Base-by-base conservation (phyloP, 805 yeast species). In the Saccharomycopsis vini region DNA sequence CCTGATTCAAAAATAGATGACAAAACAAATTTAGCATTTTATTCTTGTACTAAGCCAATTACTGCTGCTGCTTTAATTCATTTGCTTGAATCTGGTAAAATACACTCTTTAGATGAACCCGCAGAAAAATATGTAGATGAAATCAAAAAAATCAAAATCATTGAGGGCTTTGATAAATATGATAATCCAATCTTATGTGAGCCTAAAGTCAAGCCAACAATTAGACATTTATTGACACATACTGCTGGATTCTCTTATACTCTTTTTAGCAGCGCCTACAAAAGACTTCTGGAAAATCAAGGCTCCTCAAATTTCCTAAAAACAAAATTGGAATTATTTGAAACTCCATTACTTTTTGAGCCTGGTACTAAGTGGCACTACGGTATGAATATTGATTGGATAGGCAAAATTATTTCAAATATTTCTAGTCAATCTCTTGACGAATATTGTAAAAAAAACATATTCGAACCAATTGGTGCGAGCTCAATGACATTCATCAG, bases 331-430 rank as follows among this genome's bases (percentile, higher is more conserved):
- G 46, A 51, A 6, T 50, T 50, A 6, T 42, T 62, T 28, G 40
- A 50, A 3, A 46, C 47, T n/a, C 61, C 62, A 2, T 52, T 62
- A 19, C 32, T 49, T 9, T 55, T 53, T 39, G 62, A 63, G 35
- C 68, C 68, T 3, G 68, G 67, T 5, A 46, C 57, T 5, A 43
- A 48, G 15, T 64, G 66, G 66, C 49, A 51, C 19, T 64, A 64
- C 45, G 65, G 68, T 15, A 42, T 48, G 28, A 51, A 50, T 39
- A 55, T 62, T 16, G 68, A 64, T 45, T 58, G 62, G 62, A 54
- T 57, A 7, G 67, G 68, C 3, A 41, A 50, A 16, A 55, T 63
- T 3, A 44, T 64, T 3, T 55, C 57, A 40, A 44, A 50, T 13
- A 54, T 58, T 24, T 46, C 54, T 26, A 62, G 62, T 10, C 18